phyloP scores from a whole-genome alignment of 1,139 yeast genomes.

The Suhomyces wounanorum region DNA sequence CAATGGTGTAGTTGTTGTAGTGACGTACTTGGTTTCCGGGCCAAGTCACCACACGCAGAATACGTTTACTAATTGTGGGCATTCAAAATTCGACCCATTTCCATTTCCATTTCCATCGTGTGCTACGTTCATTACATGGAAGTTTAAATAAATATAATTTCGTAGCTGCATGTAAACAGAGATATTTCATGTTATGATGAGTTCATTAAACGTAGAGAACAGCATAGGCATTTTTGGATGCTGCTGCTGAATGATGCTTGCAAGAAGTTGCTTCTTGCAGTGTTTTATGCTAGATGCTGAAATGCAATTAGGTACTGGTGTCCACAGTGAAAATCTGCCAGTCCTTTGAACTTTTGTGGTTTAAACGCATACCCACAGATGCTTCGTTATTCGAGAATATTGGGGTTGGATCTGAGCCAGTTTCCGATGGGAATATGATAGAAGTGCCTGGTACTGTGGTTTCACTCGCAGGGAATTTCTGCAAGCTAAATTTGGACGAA shows the following conservation, averaged over 20 bases:
- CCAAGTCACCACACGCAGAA: too few species aligned
- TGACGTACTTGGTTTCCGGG: too few species aligned
- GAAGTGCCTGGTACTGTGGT: slow-evolving; percentile 14
- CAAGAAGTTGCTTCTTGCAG: neutral
- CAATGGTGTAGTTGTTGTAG: too few species aligned
- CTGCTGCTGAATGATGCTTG: neutral
- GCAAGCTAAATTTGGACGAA: slow-evolving; percentile 14
- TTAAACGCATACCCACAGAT: slow-evolving; percentile 4
- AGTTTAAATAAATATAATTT: neutral
- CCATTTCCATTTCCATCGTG: neutral
- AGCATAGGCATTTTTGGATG: neutral
- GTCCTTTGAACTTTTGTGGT: slow-evolving; percentile 12
- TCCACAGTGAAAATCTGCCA: slow-evolving; percentile 15
- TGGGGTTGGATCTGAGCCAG: neutral
- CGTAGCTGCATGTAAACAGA: neutral
- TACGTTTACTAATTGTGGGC: too few species aligned
- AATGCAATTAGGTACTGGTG: slow-evolving; percentile 2
- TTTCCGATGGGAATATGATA: slow-evolving; percentile 10
- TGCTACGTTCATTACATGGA: neutral
- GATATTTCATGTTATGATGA: neutral
- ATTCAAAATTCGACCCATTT: too few species aligned
- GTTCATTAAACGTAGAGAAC: neutral
- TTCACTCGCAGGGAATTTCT: slow-evolving; percentile 5
- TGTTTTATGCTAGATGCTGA: neutral
- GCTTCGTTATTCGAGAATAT: neutral